Base-by-base conservation (phyloP, 2,329 filamentous ascomycete genomes). In the Chaetomium olivaceum region DNA sequence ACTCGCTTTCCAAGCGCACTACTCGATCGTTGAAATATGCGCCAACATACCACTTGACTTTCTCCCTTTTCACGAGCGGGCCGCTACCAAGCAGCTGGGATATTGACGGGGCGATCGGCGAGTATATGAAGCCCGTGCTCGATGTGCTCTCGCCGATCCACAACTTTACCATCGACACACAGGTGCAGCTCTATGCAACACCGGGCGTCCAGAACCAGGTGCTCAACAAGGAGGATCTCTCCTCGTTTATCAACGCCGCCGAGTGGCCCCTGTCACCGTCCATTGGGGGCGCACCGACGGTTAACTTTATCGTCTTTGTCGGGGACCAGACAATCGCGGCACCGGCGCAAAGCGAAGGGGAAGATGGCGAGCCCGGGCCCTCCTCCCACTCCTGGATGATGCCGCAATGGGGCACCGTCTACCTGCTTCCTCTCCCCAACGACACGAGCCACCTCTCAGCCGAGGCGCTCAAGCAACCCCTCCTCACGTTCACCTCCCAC, bases 211-310 rank as follows among this genome's bases (percentile, higher is more conserved):
- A 86, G 72, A 82, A 83, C 19, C 80, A 88, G 27, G 83, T 90
- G 0, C 80, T 99, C 43, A 88, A 86, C 72, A 93, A 92, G 75
- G 91, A 96, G 71, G 93, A 97, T 72, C 83, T 99, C 1, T 92
- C 92, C 46, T 93, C 91, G 1, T 99, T 99, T 74, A 93, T 99
- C 77, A 99, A 99, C 74, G 93, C 94, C 2, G 95, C 95, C 2
- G 95, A 99, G 79, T 99, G 95, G 95, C 95, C 95, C 0, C 80
- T 99, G 2, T 96, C 91, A 68, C 94, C 94, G 0, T 97, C 92
- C 64, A 98, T 99, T 71, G 95, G 93, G 51, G 88, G 87, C 21
- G 94, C 94, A 0, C 95, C 95, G 0, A 99, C 95, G 0, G 89
- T 99, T 74, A 98, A 99, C 78, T 98, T 99, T 75, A 89, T 98